These are phyloP conservation scores for Pisolithus orientalis DNA, from an alignment of 768 basidiomycete genomes.

Conservation along the genomic window DNA sequence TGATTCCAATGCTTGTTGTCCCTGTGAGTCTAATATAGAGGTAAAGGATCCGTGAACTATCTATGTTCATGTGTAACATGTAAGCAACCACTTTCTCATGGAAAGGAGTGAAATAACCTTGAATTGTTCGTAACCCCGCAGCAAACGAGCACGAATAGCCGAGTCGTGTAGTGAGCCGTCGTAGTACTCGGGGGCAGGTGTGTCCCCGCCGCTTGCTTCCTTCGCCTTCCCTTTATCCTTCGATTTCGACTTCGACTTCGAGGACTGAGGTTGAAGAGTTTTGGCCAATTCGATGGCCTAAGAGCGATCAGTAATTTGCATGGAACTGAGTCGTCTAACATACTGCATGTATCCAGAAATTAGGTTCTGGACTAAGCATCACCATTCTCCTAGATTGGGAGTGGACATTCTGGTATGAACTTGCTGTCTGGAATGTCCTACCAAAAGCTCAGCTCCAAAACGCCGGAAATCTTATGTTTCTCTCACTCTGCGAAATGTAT, in stretches of 20 bases:
- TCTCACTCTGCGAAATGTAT: constrained; percentile 82
- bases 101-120: constrained; percentile 45
- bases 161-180: constrained; percentile 71
- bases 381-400: constrained; percentile 75
- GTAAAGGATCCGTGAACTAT: constrained; percentile 73
- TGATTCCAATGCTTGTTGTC: constrained; percentile 65
- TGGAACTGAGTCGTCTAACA: constrained; percentile 22
- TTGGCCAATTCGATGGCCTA: constrained; percentile 72
- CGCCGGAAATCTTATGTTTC: constrained; percentile 12
- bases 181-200: constrained; percentile 53
- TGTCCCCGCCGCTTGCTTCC: constrained; percentile 16
- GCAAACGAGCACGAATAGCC: constrained; percentile 55
- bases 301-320: constrained; percentile 5
- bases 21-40: constrained; percentile 53
- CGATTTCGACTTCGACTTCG: constrained; percentile 32
- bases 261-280: constrained; percentile 31
- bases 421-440: constrained; percentile 64
- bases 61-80: constrained; percentile 31
- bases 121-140: constrained; percentile 76
- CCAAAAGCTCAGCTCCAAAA: constrained; percentile 15
- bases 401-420: constrained; percentile 67
- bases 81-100: neutral
- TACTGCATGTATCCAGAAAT: constrained; percentile 87
- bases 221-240: constrained; percentile 38
- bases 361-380: constrained; percentile 76